Evolutionary conservation across 75 land plant genomes (phyloP).

Genomic region (Picea glauca): DNA sequence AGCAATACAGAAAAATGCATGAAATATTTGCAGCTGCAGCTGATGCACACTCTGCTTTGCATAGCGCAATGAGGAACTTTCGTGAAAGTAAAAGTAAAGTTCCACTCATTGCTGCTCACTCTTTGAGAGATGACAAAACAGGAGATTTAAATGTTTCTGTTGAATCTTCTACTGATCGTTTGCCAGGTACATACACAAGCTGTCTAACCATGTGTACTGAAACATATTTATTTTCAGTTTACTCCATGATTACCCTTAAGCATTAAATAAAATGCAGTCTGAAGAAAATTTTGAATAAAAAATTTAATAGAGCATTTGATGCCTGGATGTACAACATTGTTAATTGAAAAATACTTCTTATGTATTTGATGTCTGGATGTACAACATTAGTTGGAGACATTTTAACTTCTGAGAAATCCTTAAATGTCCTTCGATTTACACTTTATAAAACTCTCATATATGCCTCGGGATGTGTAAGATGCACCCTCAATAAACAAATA

Average conservation of each 20-base stretch:
- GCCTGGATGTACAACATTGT: too few relatives aligned
- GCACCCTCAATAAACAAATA: too few relatives aligned
- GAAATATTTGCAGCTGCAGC: conserved; percentile 41
- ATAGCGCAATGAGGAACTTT: conserved; percentile 33
- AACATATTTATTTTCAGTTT: background rate
- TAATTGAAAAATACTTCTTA: too few relatives aligned
- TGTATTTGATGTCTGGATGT: too few relatives aligned
- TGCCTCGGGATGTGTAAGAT: too few relatives aligned
- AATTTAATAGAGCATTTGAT: too few relatives aligned
- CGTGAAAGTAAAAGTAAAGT: conserved; percentile 20
- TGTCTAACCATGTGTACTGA: background rate
- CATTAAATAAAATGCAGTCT: background rate
- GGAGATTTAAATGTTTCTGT: background rate
- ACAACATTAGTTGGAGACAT: too few relatives aligned
- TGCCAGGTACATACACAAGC: conserved; percentile 2
- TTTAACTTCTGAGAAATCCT: too few relatives aligned
- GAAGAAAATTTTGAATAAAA: background rate
- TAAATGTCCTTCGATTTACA: too few relatives aligned
- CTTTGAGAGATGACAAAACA: background rate
- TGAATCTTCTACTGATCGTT: background rate
- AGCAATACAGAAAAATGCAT: conserved; percentile 29
- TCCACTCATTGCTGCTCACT: background rate
- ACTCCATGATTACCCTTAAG: background rate
- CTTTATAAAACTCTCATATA: too few relatives aligned
- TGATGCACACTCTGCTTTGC: conserved; percentile 42